Conservation (phyloP, 345 rosid species). For the Brassica carinata region DNA sequence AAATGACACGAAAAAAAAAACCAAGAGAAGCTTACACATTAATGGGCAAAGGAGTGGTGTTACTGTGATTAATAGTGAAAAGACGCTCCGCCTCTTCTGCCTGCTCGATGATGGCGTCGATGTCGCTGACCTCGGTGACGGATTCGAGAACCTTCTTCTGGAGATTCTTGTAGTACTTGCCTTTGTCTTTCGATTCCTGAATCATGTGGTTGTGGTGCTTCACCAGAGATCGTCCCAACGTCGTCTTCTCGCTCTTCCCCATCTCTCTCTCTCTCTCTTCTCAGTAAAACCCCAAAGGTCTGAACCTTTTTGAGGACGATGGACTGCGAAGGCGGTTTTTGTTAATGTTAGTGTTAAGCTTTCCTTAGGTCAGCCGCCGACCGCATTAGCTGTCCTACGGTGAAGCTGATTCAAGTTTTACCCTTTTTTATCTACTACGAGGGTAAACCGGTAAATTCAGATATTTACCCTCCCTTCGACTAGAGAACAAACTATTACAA, state of each 20-base stretch:
- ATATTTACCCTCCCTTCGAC: neutral
- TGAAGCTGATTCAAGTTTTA: slow-evolving; percentile 4
- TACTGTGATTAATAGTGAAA: slow-evolving; percentile 45
- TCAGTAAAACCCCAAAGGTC: slow-evolving; percentile 29
- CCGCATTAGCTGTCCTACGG: neutral
- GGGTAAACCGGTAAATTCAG: neutral
- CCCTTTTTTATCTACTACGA: neutral
- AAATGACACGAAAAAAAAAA: neutral
- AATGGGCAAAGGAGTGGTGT: slow-evolving; percentile 54
- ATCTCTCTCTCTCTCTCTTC: slow-evolving; percentile 35
- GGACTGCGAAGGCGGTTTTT: neutral
- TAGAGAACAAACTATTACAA: too few relatives aligned
- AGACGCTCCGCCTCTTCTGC: slow-evolving; percentile 70
- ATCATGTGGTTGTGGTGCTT: slow-evolving; percentile 94
- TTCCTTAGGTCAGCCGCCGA: slow-evolving; percentile 29
- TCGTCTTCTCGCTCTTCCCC: slow-evolving; percentile 85
- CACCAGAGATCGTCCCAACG: slow-evolving; percentile 77
- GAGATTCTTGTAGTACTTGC: slow-evolving; percentile 58
- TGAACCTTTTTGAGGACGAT: neutral
- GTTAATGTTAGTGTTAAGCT: slow-evolving; percentile 6
- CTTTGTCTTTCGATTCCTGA: slow-evolving; percentile 83
- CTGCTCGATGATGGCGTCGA: slow-evolving; percentile 82
- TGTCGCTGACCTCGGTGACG: slow-evolving; percentile 73
- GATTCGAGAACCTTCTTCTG: slow-evolving; percentile 89
- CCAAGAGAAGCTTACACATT: slow-evolving; percentile 50